Conservation (phyloP, 345 rosid species). For the Rubroshorea leprosula region DNA sequence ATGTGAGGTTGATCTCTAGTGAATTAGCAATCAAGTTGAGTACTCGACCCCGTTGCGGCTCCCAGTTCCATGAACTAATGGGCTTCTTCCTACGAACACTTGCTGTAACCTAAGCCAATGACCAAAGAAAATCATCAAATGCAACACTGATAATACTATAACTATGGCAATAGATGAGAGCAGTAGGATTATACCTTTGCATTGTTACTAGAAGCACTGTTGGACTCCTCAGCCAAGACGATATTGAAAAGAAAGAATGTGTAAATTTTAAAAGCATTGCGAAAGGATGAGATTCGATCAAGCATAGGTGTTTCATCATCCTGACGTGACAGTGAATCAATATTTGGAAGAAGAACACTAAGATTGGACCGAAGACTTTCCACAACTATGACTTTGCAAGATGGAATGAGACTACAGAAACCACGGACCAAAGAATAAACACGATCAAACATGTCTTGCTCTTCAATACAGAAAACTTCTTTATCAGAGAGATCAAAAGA, state of each 20-base stretch:
- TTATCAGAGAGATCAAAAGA: slow-evolving; percentile 90
- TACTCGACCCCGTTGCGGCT: slow-evolving; percentile 72
- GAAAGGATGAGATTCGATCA: slow-evolving; percentile 60
- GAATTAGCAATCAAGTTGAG: slow-evolving; percentile 88
- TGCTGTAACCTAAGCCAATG: slow-evolving; percentile 43
- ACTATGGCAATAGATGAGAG: slow-evolving; percentile 1
- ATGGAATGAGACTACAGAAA: slow-evolving; percentile 45
- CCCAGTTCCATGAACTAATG: slow-evolving; percentile 80
- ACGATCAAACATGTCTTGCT: slow-evolving; percentile 79
- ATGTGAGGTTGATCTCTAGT: slow-evolving; percentile 72
- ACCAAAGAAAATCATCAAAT: slow-evolving; percentile 16
- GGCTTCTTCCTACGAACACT: slow-evolving; percentile 60
- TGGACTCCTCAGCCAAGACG: slow-evolving; percentile 54
- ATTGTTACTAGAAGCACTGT: slow-evolving; percentile 29
- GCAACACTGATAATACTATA: neutral
- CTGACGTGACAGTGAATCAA: slow-evolving; percentile 72
- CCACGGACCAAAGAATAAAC: slow-evolving; percentile 60
- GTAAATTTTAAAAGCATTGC: slow-evolving; percentile 92
- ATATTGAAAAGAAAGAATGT: slow-evolving; percentile 72
- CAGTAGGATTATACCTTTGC: slow-evolving; percentile 42
- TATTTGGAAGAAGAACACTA: slow-evolving; percentile 89
- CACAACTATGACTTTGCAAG: slow-evolving; percentile 59
- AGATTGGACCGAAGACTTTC: slow-evolving; percentile 89
- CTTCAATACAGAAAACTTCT: slow-evolving; percentile 85
- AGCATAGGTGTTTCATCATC: slow-evolving; percentile 41